Evolutionary conservation across 139 green algal species (phyloP).

Genomic region (Ulvella scutata): DNA sequence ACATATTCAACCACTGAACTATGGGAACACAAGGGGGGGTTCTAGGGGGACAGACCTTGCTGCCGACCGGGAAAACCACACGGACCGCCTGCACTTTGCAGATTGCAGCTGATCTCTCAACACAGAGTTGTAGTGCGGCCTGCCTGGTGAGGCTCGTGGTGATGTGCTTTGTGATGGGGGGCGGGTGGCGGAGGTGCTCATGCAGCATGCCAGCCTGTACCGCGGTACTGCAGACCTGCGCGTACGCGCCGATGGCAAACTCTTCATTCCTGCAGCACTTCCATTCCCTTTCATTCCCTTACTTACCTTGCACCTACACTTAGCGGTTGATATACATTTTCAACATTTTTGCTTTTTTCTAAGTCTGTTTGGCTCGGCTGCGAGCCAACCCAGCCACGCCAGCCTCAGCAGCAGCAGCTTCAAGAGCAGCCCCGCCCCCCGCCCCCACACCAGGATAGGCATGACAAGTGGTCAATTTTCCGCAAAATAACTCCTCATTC

Average conservation of each 20-base stretch:
- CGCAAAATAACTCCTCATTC: too few relatives aligned
- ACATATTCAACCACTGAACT: too few relatives aligned
- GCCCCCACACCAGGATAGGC: too few relatives aligned
- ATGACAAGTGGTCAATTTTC: too few relatives aligned
- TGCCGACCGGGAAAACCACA: not conserved
- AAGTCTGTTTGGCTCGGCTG: too few relatives aligned
- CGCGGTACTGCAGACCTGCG: not conserved
- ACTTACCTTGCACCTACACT: too few relatives aligned
- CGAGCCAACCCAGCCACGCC: too few relatives aligned
- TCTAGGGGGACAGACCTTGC: not conserved
- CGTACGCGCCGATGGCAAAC: not conserved
- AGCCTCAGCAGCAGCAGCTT: too few relatives aligned
- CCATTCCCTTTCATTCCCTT: not conserved
- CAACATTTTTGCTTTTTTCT: too few relatives aligned
- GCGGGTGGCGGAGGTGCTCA: not conserved
- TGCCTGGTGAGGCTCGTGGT: not conserved
- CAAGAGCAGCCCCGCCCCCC: too few relatives aligned
- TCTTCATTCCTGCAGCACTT: not conserved
- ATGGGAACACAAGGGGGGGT: too few relatives aligned
- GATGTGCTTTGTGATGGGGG: not conserved
- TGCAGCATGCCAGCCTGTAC: not conserved
- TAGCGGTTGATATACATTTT: too few relatives aligned
- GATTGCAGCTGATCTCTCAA: not conserved
- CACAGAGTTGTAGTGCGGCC: not conserved
- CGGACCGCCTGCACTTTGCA: not conserved